A percentile compares a stretch with the other conserved stretches of the same genome.
Conservation (phyloP, 768 basidiomycete genomes). For the Lactarius deliciosus region DNA sequence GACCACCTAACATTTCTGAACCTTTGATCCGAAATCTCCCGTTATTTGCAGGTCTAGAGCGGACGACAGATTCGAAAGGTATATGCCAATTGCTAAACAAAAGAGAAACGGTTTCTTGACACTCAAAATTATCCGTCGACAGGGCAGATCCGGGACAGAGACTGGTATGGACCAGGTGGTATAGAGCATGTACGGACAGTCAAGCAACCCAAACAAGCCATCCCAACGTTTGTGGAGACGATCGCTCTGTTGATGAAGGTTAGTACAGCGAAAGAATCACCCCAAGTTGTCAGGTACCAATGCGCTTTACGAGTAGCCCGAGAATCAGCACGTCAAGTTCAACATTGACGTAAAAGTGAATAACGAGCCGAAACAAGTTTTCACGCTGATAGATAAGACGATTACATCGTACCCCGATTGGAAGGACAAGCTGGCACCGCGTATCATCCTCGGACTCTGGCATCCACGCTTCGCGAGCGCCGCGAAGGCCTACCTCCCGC, state of each 20-base stretch:
- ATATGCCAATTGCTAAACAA: conserved; percentile 32
- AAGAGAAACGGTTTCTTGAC: neutral
- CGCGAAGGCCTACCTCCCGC: conserved; percentile 75
- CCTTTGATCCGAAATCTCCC: conserved; percentile 9
- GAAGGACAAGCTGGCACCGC: conserved; percentile 74
- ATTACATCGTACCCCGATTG: conserved; percentile 66
- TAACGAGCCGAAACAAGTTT: conserved; percentile 87
- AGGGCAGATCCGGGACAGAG: conserved; percentile 57
- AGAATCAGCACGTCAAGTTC: conserved; percentile 72
- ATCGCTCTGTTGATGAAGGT: conserved; percentile 77
- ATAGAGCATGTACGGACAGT: conserved; percentile 79
- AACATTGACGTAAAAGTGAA: conserved; percentile 94
- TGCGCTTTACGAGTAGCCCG: conserved; percentile 46
- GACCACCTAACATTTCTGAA: neutral
- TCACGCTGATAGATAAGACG: conserved; percentile 69
- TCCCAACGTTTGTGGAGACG: conserved; percentile 89
- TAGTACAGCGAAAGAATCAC: conserved; percentile 32
- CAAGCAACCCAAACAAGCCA: conserved; percentile 80
- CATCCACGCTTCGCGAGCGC: conserved; percentile 85
- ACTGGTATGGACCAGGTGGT: conserved; percentile 48
- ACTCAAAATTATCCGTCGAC: conserved; percentile 30
- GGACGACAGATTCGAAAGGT: conserved; percentile 84
- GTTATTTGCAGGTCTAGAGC: conserved; percentile 50
- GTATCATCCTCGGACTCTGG: conserved; percentile 82
- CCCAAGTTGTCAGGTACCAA: conserved; percentile 13